A percentile compares a stretch with the other conserved stretches of the same genome.
These are phyloP conservation scores for Pilatotrama ljubarskyi DNA, from an alignment of 768 basidiomycete genomes.

Conservation along the genomic window DNA sequence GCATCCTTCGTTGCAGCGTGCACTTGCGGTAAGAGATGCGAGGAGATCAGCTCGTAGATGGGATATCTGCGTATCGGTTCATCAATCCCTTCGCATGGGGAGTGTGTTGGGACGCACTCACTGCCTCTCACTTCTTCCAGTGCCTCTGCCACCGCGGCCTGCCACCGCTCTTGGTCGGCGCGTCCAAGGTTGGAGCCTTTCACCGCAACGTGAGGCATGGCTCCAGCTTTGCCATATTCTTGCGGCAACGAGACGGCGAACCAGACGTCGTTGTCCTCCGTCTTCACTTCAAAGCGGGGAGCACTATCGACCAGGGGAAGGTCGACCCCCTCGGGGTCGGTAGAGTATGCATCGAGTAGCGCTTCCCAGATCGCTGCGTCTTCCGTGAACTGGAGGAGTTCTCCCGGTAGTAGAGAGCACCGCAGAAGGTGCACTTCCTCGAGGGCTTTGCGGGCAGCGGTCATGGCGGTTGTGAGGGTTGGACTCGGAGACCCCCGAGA, in stretches of 20 bases:
- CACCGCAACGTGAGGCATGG: slow-evolving; percentile 36
- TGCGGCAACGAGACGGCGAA: slow-evolving; percentile 38
- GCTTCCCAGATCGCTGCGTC: slow-evolving; percentile 36
- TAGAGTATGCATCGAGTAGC: slow-evolving; percentile 28
- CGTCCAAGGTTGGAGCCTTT: slow-evolving; percentile 50
- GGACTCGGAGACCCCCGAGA: too few relatives aligned
- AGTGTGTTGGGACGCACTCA: slow-evolving; percentile 29
- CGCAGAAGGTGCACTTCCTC: slow-evolving; percentile 61
- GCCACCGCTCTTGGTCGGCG: slow-evolving; percentile 52
- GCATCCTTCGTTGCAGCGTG: slow-evolving; percentile 31
- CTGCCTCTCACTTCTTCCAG: slow-evolving; percentile 35
- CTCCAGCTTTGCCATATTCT: slow-evolving; percentile 21
- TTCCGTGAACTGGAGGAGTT: slow-evolving; percentile 48
- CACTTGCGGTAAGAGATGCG: slow-evolving; percentile 57
- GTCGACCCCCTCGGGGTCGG: slow-evolving; percentile 14
- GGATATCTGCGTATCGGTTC: slow-evolving; percentile 49
- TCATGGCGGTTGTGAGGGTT: background rate
- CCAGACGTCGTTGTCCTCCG: slow-evolving; percentile 30
- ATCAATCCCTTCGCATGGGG: background rate
- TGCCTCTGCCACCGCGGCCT: slow-evolving; percentile 39
- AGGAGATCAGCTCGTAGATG: slow-evolving; percentile 57
- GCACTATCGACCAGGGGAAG: slow-evolving; percentile 26
- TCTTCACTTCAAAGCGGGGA: slow-evolving; percentile 38
- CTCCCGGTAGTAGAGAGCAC: slow-evolving; percentile 63
- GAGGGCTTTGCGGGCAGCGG: slow-evolving; percentile 20